phyloP scores from a whole-genome alignment of 106 monocot species.

The Chionographis japonica region DNA sequence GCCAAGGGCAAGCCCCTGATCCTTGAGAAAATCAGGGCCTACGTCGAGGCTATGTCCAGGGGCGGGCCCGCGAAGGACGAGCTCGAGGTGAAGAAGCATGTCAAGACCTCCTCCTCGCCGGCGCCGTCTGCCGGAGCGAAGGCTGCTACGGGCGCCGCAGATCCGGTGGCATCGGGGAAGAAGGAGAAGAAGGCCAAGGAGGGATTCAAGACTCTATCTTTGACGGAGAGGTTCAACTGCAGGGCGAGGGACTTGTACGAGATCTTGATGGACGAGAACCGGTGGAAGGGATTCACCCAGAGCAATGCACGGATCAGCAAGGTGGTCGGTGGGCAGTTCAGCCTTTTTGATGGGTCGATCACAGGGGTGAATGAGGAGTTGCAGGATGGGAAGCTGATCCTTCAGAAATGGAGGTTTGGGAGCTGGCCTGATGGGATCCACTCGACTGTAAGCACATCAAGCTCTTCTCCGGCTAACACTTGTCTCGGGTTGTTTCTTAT shows the following conservation, averaged over 20 bases:
- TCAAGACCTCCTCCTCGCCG: not conserved
- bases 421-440: constrained; percentile 81
- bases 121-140: not conserved
- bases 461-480: too few relatives aligned
- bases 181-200: constrained; percentile 64
- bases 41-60: constrained; percentile 61
- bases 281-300: constrained; percentile 99
- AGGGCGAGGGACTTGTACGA: constrained; percentile 72
- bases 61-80: constrained; percentile 95
- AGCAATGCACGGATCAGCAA: constrained; percentile 85
- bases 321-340: constrained; percentile 80
- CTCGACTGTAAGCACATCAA: constrained; percentile 49
- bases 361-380: constrained; percentile 71
- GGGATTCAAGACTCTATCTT: constrained; percentile 66
- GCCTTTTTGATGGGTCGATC: constrained; percentile 87
- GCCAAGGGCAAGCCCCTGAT: constrained; percentile 66
- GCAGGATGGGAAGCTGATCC: constrained; percentile 79
- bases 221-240: constrained; percentile 83
- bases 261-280: constrained; percentile 94
- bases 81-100: constrained; percentile 62
- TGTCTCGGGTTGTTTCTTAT: too few relatives aligned
- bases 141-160: not conserved
- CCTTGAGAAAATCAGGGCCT: constrained; percentile 62
- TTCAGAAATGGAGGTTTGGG: constrained; percentile 92
- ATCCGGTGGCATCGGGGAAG: constrained; percentile 4